Percentiles rank a stretch among this genome's conserved stretches.
phyloP scores from a whole-genome alignment of 1,284 basidiomycete genomes.

The Cutaneotrichosporon mucoides region DNA sequence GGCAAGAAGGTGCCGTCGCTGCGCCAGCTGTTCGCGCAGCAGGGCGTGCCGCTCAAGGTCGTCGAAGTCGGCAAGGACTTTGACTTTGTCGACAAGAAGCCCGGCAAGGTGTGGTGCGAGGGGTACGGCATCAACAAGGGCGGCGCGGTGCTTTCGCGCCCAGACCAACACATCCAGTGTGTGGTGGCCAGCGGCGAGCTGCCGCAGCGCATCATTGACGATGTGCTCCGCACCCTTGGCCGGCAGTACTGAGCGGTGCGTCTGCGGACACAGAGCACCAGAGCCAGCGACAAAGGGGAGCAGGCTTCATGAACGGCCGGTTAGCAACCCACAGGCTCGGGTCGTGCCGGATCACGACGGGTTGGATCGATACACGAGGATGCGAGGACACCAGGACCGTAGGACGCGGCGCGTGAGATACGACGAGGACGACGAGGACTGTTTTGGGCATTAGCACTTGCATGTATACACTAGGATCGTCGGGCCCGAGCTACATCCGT shows the following conservation, averaged over 20 bases:
- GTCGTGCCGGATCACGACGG: too few species aligned
- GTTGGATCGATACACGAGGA: too few species aligned
- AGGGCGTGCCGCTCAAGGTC: conserved; percentile 2
- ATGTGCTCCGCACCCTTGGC: conserved; percentile 2
- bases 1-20: conserved; percentile 10
- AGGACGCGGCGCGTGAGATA: too few species aligned
- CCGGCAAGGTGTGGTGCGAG: conserved; percentile 18
- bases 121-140: conserved; percentile 16
- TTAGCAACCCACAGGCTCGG: too few species aligned
- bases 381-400: too few species aligned
- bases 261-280: too few species aligned
- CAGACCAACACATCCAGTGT: conserved; percentile 24
- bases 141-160: conserved; percentile 18
- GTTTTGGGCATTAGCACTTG: not conserved
- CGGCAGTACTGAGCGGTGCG: not conserved
- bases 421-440: too few species aligned
- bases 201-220: not conserved
- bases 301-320: too few species aligned
- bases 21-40: conserved; percentile 3
- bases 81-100: conserved; percentile 20
- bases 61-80: conserved; percentile 22
- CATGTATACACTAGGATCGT: too few species aligned
- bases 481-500: too few species aligned
- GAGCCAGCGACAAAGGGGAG: too few species aligned
- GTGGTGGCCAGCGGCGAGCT: not conserved